Evolutionary conservation across 2,329 filamentous ascomycete genomes (phyloP), one percentile per base, ranked within the genome.

Genomic region (Phialophora verrucosa): DNA sequence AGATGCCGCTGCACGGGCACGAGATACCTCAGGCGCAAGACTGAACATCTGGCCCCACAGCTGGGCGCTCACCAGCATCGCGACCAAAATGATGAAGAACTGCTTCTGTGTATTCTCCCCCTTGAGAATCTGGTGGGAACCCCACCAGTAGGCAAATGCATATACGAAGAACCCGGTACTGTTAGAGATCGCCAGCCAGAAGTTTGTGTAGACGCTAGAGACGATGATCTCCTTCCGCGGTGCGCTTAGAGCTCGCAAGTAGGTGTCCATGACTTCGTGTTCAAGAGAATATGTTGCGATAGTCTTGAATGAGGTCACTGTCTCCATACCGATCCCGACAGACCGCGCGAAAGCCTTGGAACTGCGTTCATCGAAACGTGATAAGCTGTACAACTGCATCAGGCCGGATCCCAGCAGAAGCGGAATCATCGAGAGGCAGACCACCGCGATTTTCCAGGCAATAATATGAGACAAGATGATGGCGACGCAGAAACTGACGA

Each of bases 391-490:
- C 10, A 92, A 81, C 69, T 90, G 85, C 85, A 92, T 87, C 68
- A 90, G 84, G 0, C 90, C 90, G 0, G 89, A 84, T 1, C 87
- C 87, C 0, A 93, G 81, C 5, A 92, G 83, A 10, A 92, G 77
- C 0, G 90, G 91, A 0, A 92, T 86, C 8, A 87, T 82, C 0
- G 89, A 84, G 5, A 93, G 81, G 62, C 89, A 89, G 3, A 93
- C 90, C 14, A 93, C 78, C 0, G 90, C 90, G 67, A 93, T 91
- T 73, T 87, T 90, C 91, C 90, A 93, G 2, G 88, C 88, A 55
- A 93, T 82, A 53, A 91, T 86, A 68, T 91, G 88, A 0, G 89
- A 87, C 10, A 92, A 74, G 32, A 90, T 85, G 62, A 92, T 87
- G 1, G 88, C 89, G 0, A 85, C 86, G 17, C 91, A 69, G 31